Conservation (phyloP, 2,329 filamentous ascomycete genomes). For the Penicillium verrucosum region DNA sequence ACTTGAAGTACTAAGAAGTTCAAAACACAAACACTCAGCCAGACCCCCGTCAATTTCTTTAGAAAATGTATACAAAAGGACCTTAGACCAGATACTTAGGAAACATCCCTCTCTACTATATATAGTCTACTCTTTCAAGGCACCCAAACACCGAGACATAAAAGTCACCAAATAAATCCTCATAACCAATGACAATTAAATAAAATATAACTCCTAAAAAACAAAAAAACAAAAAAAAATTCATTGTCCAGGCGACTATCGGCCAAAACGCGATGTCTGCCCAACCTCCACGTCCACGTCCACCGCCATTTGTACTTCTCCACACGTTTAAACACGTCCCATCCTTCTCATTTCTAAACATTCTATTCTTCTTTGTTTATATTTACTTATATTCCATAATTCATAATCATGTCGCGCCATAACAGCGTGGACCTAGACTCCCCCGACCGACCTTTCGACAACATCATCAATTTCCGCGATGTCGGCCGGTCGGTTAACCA, state of each 20-base stretch:
- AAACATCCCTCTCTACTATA: not conserved
- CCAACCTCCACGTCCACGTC: conserved; percentile 16
- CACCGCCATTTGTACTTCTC: conserved; percentile 23
- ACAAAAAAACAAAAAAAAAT: not conserved
- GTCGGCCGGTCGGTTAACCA: conserved; percentile 66
- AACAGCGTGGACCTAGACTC: conserved; percentile 35
- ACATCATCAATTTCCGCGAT: conserved; percentile 73
- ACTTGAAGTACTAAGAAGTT: not conserved
- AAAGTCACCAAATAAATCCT: not conserved
- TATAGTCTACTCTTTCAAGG: not conserved
- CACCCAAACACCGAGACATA: too few species aligned
- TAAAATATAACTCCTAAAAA: not conserved
- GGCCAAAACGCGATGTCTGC: conserved; percentile 13
- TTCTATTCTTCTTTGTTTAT: not conserved
- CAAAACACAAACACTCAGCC: not conserved
- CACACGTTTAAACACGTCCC: conserved; percentile 1
- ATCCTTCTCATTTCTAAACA: not conserved
- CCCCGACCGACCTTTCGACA: conserved; percentile 47
- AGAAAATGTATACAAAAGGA: not conserved
- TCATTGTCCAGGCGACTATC: conserved; percentile 12
- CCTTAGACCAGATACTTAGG: not conserved
- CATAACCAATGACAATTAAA: not conserved
- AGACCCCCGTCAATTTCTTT: not conserved
- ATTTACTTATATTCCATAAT: not conserved
- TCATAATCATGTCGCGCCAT: conserved; percentile 22